Base-by-base conservation (phyloP, 371 early-diverging fungal species). In the Catenaria anguillulae region DNA sequence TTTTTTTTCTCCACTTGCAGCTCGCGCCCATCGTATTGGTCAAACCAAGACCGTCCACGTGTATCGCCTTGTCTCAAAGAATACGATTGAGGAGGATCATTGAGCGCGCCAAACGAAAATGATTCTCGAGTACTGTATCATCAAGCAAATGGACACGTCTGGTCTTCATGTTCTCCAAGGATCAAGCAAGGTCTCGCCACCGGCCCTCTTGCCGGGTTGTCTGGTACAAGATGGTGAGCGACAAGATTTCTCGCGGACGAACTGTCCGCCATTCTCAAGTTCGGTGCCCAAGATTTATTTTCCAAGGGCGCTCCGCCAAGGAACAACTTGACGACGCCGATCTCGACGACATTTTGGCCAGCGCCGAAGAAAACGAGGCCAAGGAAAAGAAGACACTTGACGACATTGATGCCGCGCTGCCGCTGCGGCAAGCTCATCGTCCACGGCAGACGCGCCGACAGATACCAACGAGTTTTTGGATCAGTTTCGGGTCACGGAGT, bases 121-220 rank as follows among this genome's bases (percentile, higher is more conserved):
- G 74, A 50, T 98, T 24, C 77, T 98, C 2, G 98, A 97, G 70
- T 93, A 95, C 75, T 90, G 88, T 68, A 87, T 98, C 67, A 97
- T 98, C 73, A 91, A 90, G 66, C 89, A 91, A 66, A 95, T 98
- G 97, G 96, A 97, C 68, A 94, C 94, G 0, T 90, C 94, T 1
- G 94, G 93, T 3, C 74, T 79, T 56, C 81, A 80, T 24, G 70
- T 88, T 10, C 64, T 83, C 42, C 77, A 78, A 55, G n/a, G n/a
- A n/a, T n/a, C n/a, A n/a, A n/a, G n/a, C n/a, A n/a, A n/a, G n/a
- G n/a, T n/a, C n/a, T n/a, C n/a, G n/a, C n/a, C n/a, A n/a, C n/a
- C n/a, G n/a, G n/a, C n/a, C n/a, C n/a, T n/a, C n/a, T n/a, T n/a
- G n/a, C n/a, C n/a, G n/a, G n/a, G n/a, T n/a, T n/a, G n/a, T n/a